Conservation (phyloP, 23 red algal genomes). For the Gracilaria gracilis region DNA sequence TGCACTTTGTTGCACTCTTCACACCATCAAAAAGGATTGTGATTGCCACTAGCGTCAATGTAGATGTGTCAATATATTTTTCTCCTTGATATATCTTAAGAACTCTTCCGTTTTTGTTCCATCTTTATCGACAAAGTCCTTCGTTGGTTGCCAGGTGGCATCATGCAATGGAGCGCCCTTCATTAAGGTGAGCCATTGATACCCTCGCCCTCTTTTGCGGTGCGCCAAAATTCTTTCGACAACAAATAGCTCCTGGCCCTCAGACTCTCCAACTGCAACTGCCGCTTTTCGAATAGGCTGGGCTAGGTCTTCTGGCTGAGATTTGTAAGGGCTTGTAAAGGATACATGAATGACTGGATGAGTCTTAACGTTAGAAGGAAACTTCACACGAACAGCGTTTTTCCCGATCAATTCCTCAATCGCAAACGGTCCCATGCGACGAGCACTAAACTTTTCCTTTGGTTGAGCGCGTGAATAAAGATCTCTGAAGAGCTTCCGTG, state of each 20-base stretch:
- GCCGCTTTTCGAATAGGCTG: not conserved
- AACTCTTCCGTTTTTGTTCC: constrained; percentile 32
- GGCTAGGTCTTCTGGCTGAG: too few species aligned
- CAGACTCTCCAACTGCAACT: not conserved
- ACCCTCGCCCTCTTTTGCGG: not conserved
- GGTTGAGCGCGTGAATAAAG: too few species aligned
- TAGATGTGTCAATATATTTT: constrained; percentile 31
- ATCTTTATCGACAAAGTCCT: constrained; percentile 32
- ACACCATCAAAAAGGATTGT: constrained; percentile 6
- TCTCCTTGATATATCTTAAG: not conserved
- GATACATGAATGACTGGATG: too few species aligned
- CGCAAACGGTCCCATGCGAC: too few species aligned
- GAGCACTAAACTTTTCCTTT: too few species aligned
- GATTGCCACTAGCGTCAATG: constrained; percentile 43
- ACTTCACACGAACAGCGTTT: too few species aligned
- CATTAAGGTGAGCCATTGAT: constrained; percentile 22
- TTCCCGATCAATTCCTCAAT: too few species aligned
- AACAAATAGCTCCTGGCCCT: not conserved
- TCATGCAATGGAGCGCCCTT: not conserved
- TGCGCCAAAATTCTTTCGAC: constrained; percentile 24
- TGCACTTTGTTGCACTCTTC: constrained; percentile 30
- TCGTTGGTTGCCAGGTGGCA: constrained; percentile 21
- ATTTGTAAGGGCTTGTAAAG: too few species aligned
- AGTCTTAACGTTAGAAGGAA: too few species aligned
- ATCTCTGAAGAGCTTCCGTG: too few species aligned